Base-by-base conservation (phyloP, 805 yeast species). In the Spencermartinsiella europaea region DNA sequence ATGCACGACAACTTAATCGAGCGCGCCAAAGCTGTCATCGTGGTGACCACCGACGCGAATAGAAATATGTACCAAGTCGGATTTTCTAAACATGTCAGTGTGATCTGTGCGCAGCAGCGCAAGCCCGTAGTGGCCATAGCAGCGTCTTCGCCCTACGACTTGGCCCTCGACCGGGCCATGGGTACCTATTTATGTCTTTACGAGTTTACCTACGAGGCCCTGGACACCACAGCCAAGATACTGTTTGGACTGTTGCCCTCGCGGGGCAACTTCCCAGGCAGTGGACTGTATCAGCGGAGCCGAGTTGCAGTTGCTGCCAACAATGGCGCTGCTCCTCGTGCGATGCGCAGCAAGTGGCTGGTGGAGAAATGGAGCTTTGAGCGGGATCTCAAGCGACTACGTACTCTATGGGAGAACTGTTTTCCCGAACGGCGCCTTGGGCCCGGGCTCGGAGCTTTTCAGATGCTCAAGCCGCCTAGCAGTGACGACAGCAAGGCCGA, bases 51-150 rank as follows among this genome's bases (percentile, higher is more conserved):
- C 3, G 83, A 79, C 52, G 80, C 82, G 8, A 65, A 75, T 22
- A 63, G 82, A 47, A 78, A 79, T 58, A 73, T 77, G 75, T 78
- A 76, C 55, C 84, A 79, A 61, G 74, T 77, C 25, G 80, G 81
- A 4, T 72, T 79, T 25, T 77, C 80, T 19, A 80, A 79, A 53
- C 79, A 77, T 50, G 74, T 79, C 5, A 67, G 77, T 2, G 68
- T 76, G 16, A 64, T 79, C 14, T 79, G 85, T 58, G 76, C 78
- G 7, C 62, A 19, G 67, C 68, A 51, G 47, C 67, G 53, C 21
- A 78, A 77, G 53, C 83, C 83, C 3, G 64, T 80, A 56, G 68
- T 80, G 10, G 71, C 78, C 2, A 70, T 79, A n/a, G 80, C 83
- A 3, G 79, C 81, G 0, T 74, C 79, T 47, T 74, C 81, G 3